Base-by-base conservation (phyloP, 139 green algal genomes). In the Chlamydomonas sp. region DNA sequence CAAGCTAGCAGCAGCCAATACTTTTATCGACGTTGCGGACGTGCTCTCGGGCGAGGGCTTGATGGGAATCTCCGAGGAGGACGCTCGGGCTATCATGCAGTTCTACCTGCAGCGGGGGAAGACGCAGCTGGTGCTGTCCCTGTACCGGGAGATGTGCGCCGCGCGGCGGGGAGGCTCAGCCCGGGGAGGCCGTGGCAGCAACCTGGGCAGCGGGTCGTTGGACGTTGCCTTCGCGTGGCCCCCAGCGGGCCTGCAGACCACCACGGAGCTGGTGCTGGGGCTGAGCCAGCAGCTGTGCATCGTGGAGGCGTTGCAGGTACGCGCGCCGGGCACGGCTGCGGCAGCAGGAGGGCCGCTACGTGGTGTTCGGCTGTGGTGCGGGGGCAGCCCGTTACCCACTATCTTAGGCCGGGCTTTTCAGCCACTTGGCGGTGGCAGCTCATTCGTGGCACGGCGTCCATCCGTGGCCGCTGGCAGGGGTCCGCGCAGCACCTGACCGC, bases 211-310 rank as follows among this genome's bases (percentile, higher is more conserved):
- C 20, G 66, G 66, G 49, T 77, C 87, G 1, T n/a, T 89, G 78
- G 83, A 87, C 73, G 74, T 79, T 17, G 18, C 78, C 14, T 85
- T 85, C 14, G 63, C 12, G 6, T 98, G 96, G 96, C 94, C 96
- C 2, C 59, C 91, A 2, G 88, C 94, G 8, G 91, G 89, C 15
- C 77, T 97, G 16, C 31, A 90, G 1, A 91, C 93, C 61, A 95
- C 95, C 12, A 78, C 77, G 49, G 85, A 88, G 9, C 64, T 98
- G 57, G 92, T 98, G 49, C 80, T 96, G 74, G 96, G 95, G 5
- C 90, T 99, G 17, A 93, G 93, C 66, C 89, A 92, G 68, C 88
- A 91, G 82, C 90, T 99, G 64, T 82, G 89, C 15, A 96, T 98
- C 5, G 82, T 86, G 15, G 95, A 98, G 10, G 97, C 97, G 10